phyloP scores from a whole-genome alignment of 495 filamentous ascomycete species.

The Penicillium psychrofluorescens region DNA sequence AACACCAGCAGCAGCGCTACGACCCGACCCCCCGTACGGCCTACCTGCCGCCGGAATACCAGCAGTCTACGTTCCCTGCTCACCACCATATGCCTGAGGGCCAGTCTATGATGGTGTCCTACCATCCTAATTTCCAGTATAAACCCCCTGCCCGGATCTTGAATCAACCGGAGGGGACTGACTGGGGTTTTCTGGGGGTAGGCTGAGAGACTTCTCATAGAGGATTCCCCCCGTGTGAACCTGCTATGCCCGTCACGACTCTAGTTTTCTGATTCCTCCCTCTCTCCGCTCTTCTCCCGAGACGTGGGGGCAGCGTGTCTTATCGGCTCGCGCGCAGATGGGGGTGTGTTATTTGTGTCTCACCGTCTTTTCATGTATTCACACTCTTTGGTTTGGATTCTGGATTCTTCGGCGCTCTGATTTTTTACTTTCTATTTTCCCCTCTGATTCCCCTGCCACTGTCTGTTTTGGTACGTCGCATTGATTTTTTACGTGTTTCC shows the following conservation, averaged over 20 bases:
- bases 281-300: slow-evolving; percentile 5
- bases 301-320: no score
- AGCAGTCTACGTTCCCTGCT: slow-evolving; percentile 19
- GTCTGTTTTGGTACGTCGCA: no score
- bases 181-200: slow-evolving; percentile 41
- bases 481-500: no score
- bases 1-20: slow-evolving; percentile 35
- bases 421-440: no score
- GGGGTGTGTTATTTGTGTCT: no score
- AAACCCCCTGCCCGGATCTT: slow-evolving; percentile 33
- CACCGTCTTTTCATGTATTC: no score
- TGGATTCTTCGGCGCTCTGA: no score
- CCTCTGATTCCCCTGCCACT: no score
- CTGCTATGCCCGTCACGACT: slow-evolving; percentile 24
- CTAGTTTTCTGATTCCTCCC: slow-evolving; percentile 4
- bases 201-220: slow-evolving; percentile 26
- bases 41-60: slow-evolving; percentile 32
- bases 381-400: no score
- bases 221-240: slow-evolving; percentile 7
- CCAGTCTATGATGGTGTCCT: slow-evolving; percentile 32
- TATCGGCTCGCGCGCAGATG: no score
- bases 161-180: slow-evolving; percentile 38
- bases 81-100: slow-evolving; percentile 23
- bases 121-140: slow-evolving; percentile 31
- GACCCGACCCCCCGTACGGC: slow-evolving; percentile 24